Evolutionary conservation across 805 yeast species (phyloP), one percentile per base, ranked within the genome.

Genomic region (Candida verbasci): DNA sequence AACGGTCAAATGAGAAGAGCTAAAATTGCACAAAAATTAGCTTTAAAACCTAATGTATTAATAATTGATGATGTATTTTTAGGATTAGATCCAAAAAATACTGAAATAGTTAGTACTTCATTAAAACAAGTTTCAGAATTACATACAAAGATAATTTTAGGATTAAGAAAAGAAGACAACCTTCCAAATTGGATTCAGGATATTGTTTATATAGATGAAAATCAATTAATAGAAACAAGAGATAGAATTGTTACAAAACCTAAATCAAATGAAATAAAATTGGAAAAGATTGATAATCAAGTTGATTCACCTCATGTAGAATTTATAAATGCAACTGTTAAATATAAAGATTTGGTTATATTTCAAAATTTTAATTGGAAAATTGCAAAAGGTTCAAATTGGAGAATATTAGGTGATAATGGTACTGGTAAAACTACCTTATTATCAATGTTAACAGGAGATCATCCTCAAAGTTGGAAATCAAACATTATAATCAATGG

Each of bases 391-490:
- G 94, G 95, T 3, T 84, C 86, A 24, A 81, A 76, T 50, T 87
- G 97, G 95, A 94, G 93, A 53, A 70, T 91, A 21, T 65, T 82
- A 39, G 98, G 98, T 2, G 76, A 78, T 40, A 91, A 93, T 47
- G 98, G 98, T 1, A 74, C 94, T 0, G 98, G 98, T 0, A 91
- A 91, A 56, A 85, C 96, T 1, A 93, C 98, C 0, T 60, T 91
- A 17, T 59, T 93, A 11, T 78, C 97, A 2, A 56, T 93, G 31
- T 68, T 91, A 20, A 88, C 96, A 0, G 88, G 95, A 3, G 98
- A 91, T 49, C 98, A 91, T 55, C 98, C 98, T 1, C 96, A 91
- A 59, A 81, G 96, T 2, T 91, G 97, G 97, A 81, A 78, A 46
- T 71, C 77, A 4, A 76, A 72, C 16, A 70, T 93, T 16, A 58